Conservation (phyloP, 148 eudicot genomes). For the Persicaria tinctoria region DNA sequence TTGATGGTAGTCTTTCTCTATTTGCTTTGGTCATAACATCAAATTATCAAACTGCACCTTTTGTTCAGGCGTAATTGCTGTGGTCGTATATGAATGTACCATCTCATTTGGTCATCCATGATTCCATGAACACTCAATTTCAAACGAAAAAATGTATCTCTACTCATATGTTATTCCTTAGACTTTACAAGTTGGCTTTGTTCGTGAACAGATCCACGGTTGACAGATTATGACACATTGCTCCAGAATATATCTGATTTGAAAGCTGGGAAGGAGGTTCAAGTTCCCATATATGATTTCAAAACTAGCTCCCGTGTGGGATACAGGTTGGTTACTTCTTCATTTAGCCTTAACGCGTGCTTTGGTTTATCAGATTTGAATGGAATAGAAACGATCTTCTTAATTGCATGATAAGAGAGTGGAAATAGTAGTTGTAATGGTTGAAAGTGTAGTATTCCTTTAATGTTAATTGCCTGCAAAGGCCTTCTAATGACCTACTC, state of each 20-base stretch:
- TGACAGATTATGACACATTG: constrained; percentile 90
- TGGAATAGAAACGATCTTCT: too few relatives aligned
- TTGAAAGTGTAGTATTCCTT: too few relatives aligned
- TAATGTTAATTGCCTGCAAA: too few relatives aligned
- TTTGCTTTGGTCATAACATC: too few relatives aligned
- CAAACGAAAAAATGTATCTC: too few relatives aligned
- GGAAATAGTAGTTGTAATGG: too few relatives aligned
- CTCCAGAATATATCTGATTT: constrained; percentile 73
- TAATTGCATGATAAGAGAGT: too few relatives aligned
- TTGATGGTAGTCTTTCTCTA: constrained; percentile 49
- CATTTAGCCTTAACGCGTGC: not conserved
- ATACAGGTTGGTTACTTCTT: constrained; percentile 47
- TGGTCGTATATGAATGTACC: too few relatives aligned
- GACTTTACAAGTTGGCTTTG: not conserved
- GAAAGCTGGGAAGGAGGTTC: constrained; percentile 60
- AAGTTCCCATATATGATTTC: constrained; percentile 86
- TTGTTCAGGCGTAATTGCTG: not conserved
- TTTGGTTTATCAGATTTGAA: not conserved
- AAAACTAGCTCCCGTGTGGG: constrained; percentile 87
- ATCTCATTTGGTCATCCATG: too few relatives aligned
- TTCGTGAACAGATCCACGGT: constrained; percentile 68
- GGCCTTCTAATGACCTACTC: too few relatives aligned
- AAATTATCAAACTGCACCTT: too few relatives aligned
- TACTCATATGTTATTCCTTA: not conserved
- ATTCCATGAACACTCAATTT: too few relatives aligned